phyloP scores from a whole-genome alignment of 1,284 basidiomycete genomes.

The Abortiporus biennis region DNA sequence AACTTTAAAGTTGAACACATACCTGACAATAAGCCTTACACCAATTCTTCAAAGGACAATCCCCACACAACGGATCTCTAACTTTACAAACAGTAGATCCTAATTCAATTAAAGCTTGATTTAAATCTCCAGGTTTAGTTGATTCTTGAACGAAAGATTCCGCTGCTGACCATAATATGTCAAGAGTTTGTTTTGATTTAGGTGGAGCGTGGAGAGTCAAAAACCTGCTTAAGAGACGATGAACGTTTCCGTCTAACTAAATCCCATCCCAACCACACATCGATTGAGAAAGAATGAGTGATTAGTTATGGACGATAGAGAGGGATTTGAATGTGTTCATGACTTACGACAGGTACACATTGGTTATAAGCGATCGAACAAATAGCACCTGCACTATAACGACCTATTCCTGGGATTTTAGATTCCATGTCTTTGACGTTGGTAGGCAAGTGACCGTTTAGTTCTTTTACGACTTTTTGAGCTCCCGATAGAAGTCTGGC shows the following conservation, averaged over 20 bases:
- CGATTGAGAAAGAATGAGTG: background rate
- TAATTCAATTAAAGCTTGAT: slow-evolving; percentile 85
- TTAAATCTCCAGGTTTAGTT: slow-evolving; percentile 73
- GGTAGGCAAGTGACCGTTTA: slow-evolving; percentile 69
- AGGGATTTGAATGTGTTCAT: slow-evolving; percentile 2
- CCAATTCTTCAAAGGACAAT: slow-evolving; percentile 64
- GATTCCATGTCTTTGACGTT: slow-evolving; percentile 80
- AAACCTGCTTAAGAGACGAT: slow-evolving; percentile 75
- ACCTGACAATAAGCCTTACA: slow-evolving; percentile 61
- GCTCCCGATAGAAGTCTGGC: slow-evolving; percentile 75
- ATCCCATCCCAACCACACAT: no score
- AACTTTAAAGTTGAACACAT: no score
- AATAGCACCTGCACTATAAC: slow-evolving; percentile 90
- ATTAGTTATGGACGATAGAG: no score
- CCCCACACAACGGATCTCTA: slow-evolving; percentile 64
- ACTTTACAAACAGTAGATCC: slow-evolving; percentile 90
- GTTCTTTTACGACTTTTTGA: slow-evolving; percentile 65
- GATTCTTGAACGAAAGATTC: slow-evolving; percentile 54
- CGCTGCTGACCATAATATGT: slow-evolving; percentile 81
- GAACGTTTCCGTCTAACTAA: slow-evolving; percentile 90
- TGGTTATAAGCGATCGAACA: slow-evolving; percentile 87
- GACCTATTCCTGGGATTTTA: slow-evolving; percentile 84
- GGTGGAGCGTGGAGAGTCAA: slow-evolving; percentile 79
- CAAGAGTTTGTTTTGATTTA: slow-evolving; percentile 71
- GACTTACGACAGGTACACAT: slow-evolving; percentile 73